A percentile compares a stretch with the other conserved stretches of the same genome.
Conservation (phyloP, 2,329 filamentous ascomycete genomes). For the Ascochyta fabae region DNA sequence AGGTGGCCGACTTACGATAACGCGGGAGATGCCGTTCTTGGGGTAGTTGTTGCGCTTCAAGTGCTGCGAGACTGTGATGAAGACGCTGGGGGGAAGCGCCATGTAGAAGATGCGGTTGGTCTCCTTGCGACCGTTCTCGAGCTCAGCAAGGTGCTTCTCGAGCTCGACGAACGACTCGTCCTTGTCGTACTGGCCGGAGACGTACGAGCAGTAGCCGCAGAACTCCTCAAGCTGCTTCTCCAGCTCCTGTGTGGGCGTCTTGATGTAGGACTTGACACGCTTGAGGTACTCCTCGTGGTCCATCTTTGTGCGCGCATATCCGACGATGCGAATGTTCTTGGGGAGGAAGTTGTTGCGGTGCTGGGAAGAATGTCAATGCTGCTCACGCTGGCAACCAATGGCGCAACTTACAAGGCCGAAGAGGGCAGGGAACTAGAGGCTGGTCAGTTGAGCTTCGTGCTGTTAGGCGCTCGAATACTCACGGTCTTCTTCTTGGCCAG, state of each 20-base stretch:
- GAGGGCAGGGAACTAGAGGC: conserved; percentile 84
- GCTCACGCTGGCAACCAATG: conserved; percentile 7
- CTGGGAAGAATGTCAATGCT: conserved; percentile 57
- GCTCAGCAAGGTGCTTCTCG: conserved; percentile 81
- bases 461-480: conserved; percentile 46
- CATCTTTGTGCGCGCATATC: conserved; percentile 99
- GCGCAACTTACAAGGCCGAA: conserved; percentile 85
- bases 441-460: conserved; percentile 27
- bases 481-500: conserved; percentile 99
- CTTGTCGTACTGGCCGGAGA: conserved; percentile 97
- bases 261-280: conserved; percentile 97
- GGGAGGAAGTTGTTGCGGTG: conserved; percentile 98
- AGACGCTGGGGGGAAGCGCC: conserved; percentile 96
- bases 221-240: conserved; percentile 96
- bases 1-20: conserved; percentile 72
- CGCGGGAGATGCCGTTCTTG: conserved; percentile 83
- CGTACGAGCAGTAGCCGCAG: conserved; percentile 84
- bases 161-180: conserved; percentile 91
- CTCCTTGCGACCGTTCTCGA: conserved; percentile 83
- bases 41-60: conserved; percentile 98
- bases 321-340: conserved; percentile 94
- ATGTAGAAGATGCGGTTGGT: conserved; percentile 98
- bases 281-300: conserved; percentile 94
- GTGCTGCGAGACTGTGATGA: conserved; percentile 96
- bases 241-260: conserved; percentile 96